A percentile compares a stretch with the other conserved stretches of the same genome.
Conservation (phyloP, 2,329 filamentous ascomycete species). For the Aspergillus tanneri region DNA sequence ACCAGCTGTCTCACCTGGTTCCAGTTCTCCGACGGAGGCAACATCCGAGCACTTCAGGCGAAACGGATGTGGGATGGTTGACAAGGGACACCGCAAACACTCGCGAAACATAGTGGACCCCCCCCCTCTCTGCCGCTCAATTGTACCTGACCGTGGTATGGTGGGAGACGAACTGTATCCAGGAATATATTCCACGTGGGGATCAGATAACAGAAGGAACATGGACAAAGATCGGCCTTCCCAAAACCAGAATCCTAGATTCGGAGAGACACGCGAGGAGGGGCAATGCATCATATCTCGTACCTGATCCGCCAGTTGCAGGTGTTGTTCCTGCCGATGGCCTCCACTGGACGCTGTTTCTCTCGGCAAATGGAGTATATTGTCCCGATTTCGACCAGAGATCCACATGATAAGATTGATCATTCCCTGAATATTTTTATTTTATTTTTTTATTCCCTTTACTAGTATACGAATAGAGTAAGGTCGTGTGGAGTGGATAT, state of each 20-base stretch:
- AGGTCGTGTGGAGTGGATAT: background rate
- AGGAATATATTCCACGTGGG: background rate
- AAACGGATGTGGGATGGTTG: background rate
- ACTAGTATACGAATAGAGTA: background rate
- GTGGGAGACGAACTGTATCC: background rate
- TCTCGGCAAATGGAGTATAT: constrained; percentile 6
- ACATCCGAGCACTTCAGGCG: background rate
- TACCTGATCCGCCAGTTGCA: background rate
- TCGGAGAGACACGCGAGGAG: background rate
- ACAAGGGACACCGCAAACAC: too few species aligned
- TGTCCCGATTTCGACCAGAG: constrained; percentile 7
- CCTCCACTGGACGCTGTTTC: constrained; percentile 7
- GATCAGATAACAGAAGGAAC: background rate
- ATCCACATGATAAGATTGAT: constrained; percentile 29
- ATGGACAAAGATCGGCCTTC: background rate
- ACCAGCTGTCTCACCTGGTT: background rate
- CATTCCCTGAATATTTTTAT: constrained; percentile 6
- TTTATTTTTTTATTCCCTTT: too few species aligned
- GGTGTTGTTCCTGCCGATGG: background rate
- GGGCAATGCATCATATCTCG: background rate
- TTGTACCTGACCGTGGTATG: too few species aligned
- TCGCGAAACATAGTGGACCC: background rate
- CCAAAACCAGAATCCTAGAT: too few species aligned
- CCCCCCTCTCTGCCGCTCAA: too few species aligned
- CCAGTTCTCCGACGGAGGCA: background rate